Evolutionary conservation across 108 stramenopile genomes (phyloP).

Genomic region (Chaetoceros tenuissimus): DNA sequence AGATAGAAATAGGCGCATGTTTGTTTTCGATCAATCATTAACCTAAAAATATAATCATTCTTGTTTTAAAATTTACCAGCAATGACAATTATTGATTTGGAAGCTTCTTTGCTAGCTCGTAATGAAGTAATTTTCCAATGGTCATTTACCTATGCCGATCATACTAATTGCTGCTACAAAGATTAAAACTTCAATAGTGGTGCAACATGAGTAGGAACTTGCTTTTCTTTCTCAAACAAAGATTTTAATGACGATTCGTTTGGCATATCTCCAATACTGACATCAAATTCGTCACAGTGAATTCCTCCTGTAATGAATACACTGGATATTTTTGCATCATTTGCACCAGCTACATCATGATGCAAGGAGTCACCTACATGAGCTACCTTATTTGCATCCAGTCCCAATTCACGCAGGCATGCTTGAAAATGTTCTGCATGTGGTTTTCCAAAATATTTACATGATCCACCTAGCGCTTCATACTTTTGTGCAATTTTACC

Average conservation of each 20-base stretch:
- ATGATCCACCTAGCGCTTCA: conserved; percentile 36
- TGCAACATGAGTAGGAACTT: conserved; percentile 32
- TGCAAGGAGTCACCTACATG: conserved; percentile 87
- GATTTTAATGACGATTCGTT: conserved; percentile 2
- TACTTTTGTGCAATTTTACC: conserved; percentile 56
- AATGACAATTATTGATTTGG: too few species aligned
- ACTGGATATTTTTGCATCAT: conserved; percentile 45
- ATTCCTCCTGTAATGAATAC: conserved; percentile 70
- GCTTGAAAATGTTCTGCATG: conserved; percentile 51
- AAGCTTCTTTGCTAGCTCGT: too few species aligned
- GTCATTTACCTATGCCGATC: too few species aligned
- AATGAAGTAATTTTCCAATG: too few species aligned
- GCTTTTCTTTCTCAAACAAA: conserved; percentile 15
- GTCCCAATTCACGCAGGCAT: conserved; percentile 33
- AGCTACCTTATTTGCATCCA: conserved; percentile 23
- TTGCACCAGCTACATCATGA: conserved; percentile 84
- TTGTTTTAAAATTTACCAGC: too few species aligned
- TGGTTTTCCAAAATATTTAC: conserved; percentile 69
- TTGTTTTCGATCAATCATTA: too few species aligned
- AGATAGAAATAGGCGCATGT: too few species aligned
- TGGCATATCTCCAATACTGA: conserved; percentile 19
- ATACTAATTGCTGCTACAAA: too few species aligned
- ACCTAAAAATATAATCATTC: too few species aligned
- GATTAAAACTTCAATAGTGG: conserved; percentile 25
- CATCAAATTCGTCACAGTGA: conserved; percentile 48